Evolutionary conservation across 2,329 filamentous ascomycete genomes (phyloP), one percentile per base, ranked within the genome.

Genomic region (Fusarium denticulatum): DNA sequence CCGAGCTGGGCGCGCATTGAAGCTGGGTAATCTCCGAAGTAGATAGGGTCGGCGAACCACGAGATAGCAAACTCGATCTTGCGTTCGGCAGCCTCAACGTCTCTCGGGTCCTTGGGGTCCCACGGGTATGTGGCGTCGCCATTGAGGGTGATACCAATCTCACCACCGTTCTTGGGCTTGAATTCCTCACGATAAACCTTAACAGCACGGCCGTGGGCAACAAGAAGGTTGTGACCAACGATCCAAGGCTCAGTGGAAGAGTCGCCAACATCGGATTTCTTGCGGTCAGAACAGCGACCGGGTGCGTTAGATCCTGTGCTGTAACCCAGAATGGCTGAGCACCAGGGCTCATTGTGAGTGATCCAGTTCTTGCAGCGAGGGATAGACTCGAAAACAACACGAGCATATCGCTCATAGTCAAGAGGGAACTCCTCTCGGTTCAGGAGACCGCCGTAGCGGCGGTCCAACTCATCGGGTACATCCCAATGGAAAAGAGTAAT

Each of bases 401-500:
- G 90, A 15, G 94, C 92, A 80, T 95, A 97, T 83, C 92, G 85
- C 76, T 92, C 91, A 80, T 91, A 97, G 83, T 97, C 94, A 66
- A 91, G 88, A 6, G 93, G 90, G 82, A 96, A 97, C 84, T 97
- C 94, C 47, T 91, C 86, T 80, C 93, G 92, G 86, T 95, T 94
- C 75, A 96, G 84, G 62, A 95, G 87, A 26, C 94, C 94, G 32
- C 93, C 92, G 81, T 97, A 97, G 67, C 93, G 90, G 85, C 92
- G 90, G 78, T 97, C 89, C 26, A 97, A 86, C 67, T 85, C 91
- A 76, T 94, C 90, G 7, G 94, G 94, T 14, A 96, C 87, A 83
- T 97, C 94, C 94, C 94, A 97, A 83, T 97, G 94, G 82, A 93
- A 94, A 22, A 97, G 86, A 7, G 94, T 97, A 78, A 97, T 89